These are phyloP conservation scores for Nymphaea colorata DNA, from an alignment of 164 flowering plant genomes.

Conservation along the genomic window DNA sequence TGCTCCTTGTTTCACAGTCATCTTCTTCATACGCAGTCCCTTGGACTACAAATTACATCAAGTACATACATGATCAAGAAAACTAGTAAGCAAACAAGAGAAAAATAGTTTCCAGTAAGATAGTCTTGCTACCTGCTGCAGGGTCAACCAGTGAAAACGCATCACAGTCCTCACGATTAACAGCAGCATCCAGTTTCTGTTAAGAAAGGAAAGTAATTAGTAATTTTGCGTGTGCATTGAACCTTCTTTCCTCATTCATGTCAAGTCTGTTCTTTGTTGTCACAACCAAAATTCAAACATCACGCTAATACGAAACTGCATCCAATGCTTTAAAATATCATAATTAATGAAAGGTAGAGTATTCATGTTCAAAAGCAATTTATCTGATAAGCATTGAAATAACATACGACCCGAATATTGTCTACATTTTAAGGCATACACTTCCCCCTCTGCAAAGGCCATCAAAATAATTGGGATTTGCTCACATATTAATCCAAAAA, in stretches of 20 bases:
- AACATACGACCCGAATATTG: not conserved
- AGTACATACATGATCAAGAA: not conserved
- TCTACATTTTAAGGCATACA: no score
- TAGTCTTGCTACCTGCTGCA: conserved; percentile 38
- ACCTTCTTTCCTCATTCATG: not conserved
- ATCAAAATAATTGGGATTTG: not conserved
- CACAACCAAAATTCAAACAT: not conserved
- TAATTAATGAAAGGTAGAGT: not conserved
- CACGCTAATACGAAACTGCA: no score
- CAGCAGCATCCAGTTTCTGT: conserved; percentile 50
- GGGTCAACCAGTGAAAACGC: conserved; percentile 44
- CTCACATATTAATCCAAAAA: no score
- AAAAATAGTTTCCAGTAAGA: not conserved
- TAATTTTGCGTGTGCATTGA: no score
- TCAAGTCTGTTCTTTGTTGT: not conserved
- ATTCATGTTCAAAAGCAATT: not conserved
- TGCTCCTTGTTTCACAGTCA: conserved; percentile 61
- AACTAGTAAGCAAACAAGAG: conserved; percentile 2
- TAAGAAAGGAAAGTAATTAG: not conserved
- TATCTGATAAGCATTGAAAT: not conserved
- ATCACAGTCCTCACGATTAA: conserved; percentile 60
- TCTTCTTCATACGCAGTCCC: conserved; percentile 60
- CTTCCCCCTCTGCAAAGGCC: not conserved
- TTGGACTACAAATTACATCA: conserved; percentile 41
- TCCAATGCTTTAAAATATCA: not conserved